phyloP scores from a whole-genome alignment of 148 eudicot genomes.

The Nepenthes gracilis region DNA sequence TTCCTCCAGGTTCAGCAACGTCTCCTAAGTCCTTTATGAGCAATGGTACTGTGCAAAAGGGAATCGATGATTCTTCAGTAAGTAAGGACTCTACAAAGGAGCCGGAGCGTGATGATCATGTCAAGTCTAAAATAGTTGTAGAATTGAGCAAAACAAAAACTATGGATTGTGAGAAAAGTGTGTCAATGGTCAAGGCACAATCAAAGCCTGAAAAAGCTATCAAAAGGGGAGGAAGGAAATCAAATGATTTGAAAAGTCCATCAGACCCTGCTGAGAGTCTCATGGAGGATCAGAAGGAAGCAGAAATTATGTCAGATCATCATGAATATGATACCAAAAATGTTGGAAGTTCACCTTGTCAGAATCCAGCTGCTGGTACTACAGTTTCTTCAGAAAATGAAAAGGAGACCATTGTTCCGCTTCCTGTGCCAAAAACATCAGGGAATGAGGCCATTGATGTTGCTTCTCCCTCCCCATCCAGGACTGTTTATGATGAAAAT shows the following conservation, averaged over 20 bases:
- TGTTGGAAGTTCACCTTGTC: slow-evolving; percentile 12
- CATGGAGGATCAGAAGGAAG: slow-evolving; percentile 24
- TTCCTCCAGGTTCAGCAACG: slow-evolving; percentile 27
- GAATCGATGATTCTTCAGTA: slow-evolving; percentile 20
- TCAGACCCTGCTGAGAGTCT: slow-evolving; percentile 22
- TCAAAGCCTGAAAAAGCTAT: slow-evolving; percentile 28
- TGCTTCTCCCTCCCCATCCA: slow-evolving; percentile 20
- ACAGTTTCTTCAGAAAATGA: slow-evolving; percentile 22
- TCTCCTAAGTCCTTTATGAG: slow-evolving; percentile 20
- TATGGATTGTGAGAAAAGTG: slow-evolving; percentile 19
- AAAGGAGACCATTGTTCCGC: slow-evolving; percentile 15
- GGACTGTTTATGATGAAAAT: slow-evolving; percentile 28
- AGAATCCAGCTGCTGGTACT: slow-evolving; percentile 21
- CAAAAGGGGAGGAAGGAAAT: slow-evolving; percentile 30
- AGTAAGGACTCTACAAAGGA: slow-evolving; percentile 20
- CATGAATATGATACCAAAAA: slow-evolving; percentile 24
- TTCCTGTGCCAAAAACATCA: no score
- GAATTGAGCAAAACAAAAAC: slow-evolving; percentile 20
- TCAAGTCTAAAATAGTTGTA: slow-evolving; percentile 15
- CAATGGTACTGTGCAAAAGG: slow-evolving; percentile 38
- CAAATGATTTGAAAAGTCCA: slow-evolving; percentile 22
- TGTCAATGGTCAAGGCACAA: slow-evolving; percentile 11
- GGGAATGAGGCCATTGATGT: no score
- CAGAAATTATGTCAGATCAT: slow-evolving; percentile 14
- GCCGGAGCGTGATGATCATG: slow-evolving; percentile 17